Percentiles rank a stretch among this genome's conserved stretches.
phyloP scores from a whole-genome alignment of 192 early-diverging fungal species.

The Podila clonocystis region DNA sequence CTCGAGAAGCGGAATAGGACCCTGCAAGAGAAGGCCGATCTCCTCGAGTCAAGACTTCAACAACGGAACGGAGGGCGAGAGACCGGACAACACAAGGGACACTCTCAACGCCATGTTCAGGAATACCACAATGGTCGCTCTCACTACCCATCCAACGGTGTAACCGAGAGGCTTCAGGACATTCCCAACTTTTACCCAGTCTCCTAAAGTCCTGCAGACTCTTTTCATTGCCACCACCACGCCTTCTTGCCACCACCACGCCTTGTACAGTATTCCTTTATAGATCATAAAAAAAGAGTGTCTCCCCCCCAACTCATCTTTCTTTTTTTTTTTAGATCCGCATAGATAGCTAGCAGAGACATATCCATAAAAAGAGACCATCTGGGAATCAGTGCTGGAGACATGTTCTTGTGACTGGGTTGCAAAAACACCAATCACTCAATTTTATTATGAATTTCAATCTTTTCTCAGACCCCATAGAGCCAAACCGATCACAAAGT shows the following conservation, averaged over 20 bases:
- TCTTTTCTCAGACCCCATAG: background rate
- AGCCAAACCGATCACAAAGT: background rate
- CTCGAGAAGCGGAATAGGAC: conserved; percentile 67
- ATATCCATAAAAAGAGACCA: background rate
- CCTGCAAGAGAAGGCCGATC: conserved; percentile 52
- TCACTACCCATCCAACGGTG: conserved; percentile 16
- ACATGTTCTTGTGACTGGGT: too few relatives aligned
- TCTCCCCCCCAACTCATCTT: background rate
- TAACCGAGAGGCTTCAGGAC: conserved; percentile 40
- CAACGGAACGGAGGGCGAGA: conserved; percentile 1
- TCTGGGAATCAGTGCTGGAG: background rate
- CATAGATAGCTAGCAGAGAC: background rate
- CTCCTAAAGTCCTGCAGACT: conserved; percentile 19
- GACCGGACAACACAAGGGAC: conserved; percentile 1
- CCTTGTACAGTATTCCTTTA: background rate
- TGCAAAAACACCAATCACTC: background rate
- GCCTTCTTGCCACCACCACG: background rate
- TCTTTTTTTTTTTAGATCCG: background rate
- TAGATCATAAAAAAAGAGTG: too few relatives aligned
- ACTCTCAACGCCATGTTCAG: background rate
- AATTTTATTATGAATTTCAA: background rate
- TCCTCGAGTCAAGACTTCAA: conserved; percentile 49
- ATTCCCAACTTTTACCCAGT: conserved; percentile 46
- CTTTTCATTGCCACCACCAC: too few relatives aligned
- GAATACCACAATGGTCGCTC: background rate